Conservation (phyloP, 805 yeast genomes). For the Yamadazyma takamatsuzukensis region DNA sequence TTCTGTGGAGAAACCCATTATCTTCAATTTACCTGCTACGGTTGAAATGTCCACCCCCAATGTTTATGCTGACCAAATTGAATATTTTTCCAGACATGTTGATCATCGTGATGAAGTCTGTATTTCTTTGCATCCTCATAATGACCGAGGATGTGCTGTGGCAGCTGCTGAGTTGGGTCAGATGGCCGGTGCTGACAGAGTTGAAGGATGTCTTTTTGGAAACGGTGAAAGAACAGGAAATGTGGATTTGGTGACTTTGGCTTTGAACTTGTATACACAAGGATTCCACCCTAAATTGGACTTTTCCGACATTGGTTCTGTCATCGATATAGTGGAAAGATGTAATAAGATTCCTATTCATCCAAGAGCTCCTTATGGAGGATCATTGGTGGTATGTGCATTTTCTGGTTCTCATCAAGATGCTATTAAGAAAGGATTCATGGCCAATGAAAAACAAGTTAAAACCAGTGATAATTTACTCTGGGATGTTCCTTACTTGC, state of each 20-base stretch:
- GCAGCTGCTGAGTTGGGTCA: constrained; percentile 83
- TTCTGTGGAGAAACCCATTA: constrained; percentile 58
- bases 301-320: constrained; percentile 61
- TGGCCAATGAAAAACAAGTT: constrained; percentile 39
- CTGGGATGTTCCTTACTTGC: constrained; percentile 80
- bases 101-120: constrained; percentile 66
- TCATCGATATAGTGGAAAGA: constrained; percentile 70
- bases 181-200: constrained; percentile 84
- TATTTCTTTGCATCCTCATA: constrained; percentile 78
- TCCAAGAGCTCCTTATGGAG: constrained; percentile 80
- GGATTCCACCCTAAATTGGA: constrained; percentile 71
- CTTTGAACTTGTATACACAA: constrained; percentile 74
- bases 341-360: constrained; percentile 80
- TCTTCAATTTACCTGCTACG: constrained; percentile 81
- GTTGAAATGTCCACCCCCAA: constrained; percentile 81
- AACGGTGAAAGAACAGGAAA: constrained; percentile 88
- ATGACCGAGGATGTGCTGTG: constrained; percentile 86
- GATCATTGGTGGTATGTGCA: constrained; percentile 78
- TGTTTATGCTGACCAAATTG: constrained; percentile 81
- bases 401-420: constrained; percentile 87
- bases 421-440: constrained; percentile 82
- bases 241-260: constrained; percentile 76
- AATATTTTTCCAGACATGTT: constrained; percentile 61
- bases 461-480: constrained; percentile 30
- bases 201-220: constrained; percentile 82